Evolutionary conservation across 352 stramenopile species (phyloP), one percentile per base, ranked within the genome.

Genomic region (Phytophthora niederhauseri): DNA sequence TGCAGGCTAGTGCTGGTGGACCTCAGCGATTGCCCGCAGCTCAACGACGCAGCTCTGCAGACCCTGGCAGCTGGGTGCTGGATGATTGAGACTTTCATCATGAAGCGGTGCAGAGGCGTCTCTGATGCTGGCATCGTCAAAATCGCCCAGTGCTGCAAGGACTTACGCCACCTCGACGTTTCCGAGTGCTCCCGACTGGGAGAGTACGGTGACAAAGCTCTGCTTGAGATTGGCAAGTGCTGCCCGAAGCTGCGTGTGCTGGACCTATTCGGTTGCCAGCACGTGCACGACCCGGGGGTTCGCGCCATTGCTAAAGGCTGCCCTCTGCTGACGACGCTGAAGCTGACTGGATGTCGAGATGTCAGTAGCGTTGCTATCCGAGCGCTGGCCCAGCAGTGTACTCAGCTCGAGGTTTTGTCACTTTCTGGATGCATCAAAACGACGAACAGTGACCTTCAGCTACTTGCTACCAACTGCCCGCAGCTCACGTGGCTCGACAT

Each of bases 131-230:
- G 91, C 0, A 76, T 97, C 46, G 89, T 93, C 57, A 93, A 94
- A 67, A 72, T 97, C n/a, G 91, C 92, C 1, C 87, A 94, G 60
- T 94, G 88, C 61, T 97, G 91, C 64, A 90, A 90, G 36, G 65
- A 89, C 3, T 66, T 98, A 46, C 81, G 75, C 9, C 75, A 92
- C 56, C 64, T 98, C 4, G 92, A 97, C 66, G 85, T 97, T 20
- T 93, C 87, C 17, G 82, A 94, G 57, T 98, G 91, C 55, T 81
- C 89, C 48, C 84, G 82, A 36, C 81, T 97, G 0, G 92, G 92
- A 34, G 92, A 98, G 70, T 98, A 96, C 67, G 94, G 95, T 0
- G 94, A 98, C 80, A 93, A 96, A 66, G 92, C 89, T 26, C 75
- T 98, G 7, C 69, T 97, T 24, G 92, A 96, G 73, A 81, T 98